These are phyloP conservation scores for Karstenula rhodostoma DNA, from an alignment of 2,329 filamentous ascomycete genomes.

Conservation along the genomic window DNA sequence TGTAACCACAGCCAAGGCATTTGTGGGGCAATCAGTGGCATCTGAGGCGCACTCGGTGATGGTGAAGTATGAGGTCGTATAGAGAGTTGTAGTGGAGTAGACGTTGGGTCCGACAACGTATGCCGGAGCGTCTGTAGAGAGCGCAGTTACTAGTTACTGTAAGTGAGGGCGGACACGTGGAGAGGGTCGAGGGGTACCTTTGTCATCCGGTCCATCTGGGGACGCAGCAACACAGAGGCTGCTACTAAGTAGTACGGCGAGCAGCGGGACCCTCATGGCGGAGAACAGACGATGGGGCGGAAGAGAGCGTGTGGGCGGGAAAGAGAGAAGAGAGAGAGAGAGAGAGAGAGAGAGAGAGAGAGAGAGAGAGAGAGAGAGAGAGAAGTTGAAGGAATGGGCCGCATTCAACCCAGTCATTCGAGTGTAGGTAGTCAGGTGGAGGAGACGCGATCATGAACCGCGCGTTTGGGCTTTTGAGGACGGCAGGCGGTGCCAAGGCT, in stretches of 20 bases:
- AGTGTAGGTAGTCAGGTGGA: slow-evolving; percentile 35
- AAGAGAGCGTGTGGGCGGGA: neutral
- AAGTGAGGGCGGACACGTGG: neutral
- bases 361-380: slow-evolving; percentile 20
- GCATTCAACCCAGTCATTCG: no score
- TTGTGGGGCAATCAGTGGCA: slow-evolving; percentile 50
- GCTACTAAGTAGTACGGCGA: slow-evolving; percentile 35
- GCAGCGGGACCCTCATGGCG: slow-evolving; percentile 39
- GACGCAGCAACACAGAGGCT: slow-evolving; percentile 30
- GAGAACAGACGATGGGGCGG: slow-evolving; percentile 22
- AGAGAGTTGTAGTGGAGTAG: slow-evolving; percentile 38
- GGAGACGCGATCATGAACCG: slow-evolving; percentile 14
- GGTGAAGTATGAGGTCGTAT: slow-evolving; percentile 31
- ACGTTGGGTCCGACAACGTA: slow-evolving; percentile 38
- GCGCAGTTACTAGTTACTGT: neutral
- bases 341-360: slow-evolving; percentile 12
- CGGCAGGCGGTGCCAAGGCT: slow-evolving; percentile 28
- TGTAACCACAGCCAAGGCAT: slow-evolving; percentile 48
- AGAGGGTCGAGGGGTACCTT: neutral
- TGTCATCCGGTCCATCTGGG: slow-evolving; percentile 21
- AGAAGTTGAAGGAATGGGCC: slow-evolving; percentile 25
- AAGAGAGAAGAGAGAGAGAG: slow-evolving; percentile 5
- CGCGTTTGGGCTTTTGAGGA: slow-evolving; percentile 22
- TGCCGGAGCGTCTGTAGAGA: neutral
- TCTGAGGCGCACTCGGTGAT: slow-evolving; percentile 35